Percentiles rank a stretch among this genome's conserved stretches.
Evolutionary conservation across 2,329 filamentous ascomycete genomes (phyloP).

Genomic region (Mycosphaerella arachidis): DNA sequence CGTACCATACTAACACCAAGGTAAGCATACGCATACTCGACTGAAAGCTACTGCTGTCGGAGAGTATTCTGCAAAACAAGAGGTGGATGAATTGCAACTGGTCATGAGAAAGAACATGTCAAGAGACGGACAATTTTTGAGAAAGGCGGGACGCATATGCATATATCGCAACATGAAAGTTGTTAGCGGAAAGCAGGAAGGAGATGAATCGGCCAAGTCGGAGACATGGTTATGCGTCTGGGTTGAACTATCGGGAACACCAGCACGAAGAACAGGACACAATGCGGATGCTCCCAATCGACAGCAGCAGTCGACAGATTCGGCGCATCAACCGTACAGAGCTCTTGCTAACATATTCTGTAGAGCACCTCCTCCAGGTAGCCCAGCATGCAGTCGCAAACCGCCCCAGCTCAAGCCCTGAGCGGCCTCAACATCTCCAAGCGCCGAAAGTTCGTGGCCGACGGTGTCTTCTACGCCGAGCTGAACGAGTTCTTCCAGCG

Average conservation of each 20-base stretch:
- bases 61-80: neutral
- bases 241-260: neutral
- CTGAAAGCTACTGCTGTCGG: neutral
- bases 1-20: neutral
- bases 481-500: conserved; percentile 99
- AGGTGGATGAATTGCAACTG: neutral
- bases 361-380: conserved; percentile 5
- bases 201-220: too few species aligned
- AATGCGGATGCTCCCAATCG: neutral
- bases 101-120: neutral
- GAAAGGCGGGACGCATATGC: neutral
- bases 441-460: conserved; percentile 69
- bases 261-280: neutral
- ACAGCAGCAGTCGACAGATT: neutral
- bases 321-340: neutral
- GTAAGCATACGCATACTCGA: neutral
- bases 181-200: neutral
- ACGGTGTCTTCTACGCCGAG: conserved; percentile 99
- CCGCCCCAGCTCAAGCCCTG: conserved; percentile 24
- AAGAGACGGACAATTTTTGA: neutral
- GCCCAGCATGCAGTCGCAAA: conserved; percentile 20
- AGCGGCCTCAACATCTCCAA: conserved; percentile 62
- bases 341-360: neutral
- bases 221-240: neutral
- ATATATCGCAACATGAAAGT: neutral